Percentiles rank a stretch among this genome's conserved stretches.
Evolutionary conservation across 73 alveolate species (phyloP).

Genomic region (Stentor roeselii): DNA sequence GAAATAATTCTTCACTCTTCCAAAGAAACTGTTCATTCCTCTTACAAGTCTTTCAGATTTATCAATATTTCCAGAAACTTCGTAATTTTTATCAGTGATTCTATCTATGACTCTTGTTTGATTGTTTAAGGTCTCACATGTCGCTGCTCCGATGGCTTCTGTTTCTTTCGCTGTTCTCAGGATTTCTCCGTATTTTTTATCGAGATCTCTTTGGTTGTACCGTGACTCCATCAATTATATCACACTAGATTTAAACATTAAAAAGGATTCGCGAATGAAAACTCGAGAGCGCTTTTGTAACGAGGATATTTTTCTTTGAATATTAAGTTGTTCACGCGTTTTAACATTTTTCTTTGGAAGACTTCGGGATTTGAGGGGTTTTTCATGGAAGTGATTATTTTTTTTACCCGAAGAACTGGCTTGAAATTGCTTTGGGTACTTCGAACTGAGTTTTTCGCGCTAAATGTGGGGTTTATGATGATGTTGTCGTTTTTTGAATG

Average conservation of each 20-base stretch:
- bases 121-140: background rate
- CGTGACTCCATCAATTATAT: no score
- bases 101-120: background rate
- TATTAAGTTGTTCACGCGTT: background rate
- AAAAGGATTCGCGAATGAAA: background rate
- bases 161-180: slow-evolving; percentile 17
- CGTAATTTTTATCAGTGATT: background rate
- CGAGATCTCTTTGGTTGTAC: no score
- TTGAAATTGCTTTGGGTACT: no score
- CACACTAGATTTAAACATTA: no score
- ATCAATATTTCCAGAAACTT: background rate
- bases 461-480: background rate
- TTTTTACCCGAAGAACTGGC: background rate
- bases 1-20: slow-evolving; percentile 14
- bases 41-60: slow-evolving; percentile 9
- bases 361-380: no score
- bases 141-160: background rate
- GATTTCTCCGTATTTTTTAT: no score
- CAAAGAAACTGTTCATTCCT: slow-evolving; percentile 16
- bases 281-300: background rate
- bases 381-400: background rate
- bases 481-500: no score
- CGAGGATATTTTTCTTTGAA: background rate
- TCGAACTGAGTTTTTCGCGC: background rate
- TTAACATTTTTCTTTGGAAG: no score